These are phyloP conservation scores for Phytopythium ostracodes DNA, from an alignment of 352 stramenopile species.

Conservation along the genomic window DNA sequence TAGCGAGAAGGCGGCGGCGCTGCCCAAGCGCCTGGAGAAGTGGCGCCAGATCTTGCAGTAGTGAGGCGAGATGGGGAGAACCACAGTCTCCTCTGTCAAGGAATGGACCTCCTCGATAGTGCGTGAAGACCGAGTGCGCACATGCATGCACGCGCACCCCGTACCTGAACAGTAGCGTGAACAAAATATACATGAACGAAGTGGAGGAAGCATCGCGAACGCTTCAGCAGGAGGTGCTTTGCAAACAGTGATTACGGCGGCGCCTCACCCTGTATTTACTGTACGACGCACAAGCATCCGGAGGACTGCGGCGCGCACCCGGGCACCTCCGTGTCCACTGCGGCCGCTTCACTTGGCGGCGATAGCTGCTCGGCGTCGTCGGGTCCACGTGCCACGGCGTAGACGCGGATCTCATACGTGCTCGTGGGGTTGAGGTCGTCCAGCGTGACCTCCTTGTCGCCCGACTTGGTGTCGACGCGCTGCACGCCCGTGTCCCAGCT, in stretches of 20 bases:
- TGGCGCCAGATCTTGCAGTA: constrained; percentile 18
- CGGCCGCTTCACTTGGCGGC: constrained; percentile 60
- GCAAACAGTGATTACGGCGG: background rate
- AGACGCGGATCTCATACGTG: constrained; percentile 85
- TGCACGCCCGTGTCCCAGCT: constrained; percentile 31
- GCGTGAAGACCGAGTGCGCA: background rate
- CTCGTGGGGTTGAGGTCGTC: constrained; percentile 87
- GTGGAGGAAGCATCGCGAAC: background rate
- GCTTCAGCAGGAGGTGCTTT: no score
- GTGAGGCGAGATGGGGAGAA: background rate
- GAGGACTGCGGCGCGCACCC: constrained; percentile 67
- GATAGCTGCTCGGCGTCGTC: constrained; percentile 45
- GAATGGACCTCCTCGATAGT: background rate
- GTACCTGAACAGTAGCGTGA: background rate
- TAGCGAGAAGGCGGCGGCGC: background rate
- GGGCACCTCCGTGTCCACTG: constrained; percentile 85
- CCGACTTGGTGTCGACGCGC: constrained; percentile 34
- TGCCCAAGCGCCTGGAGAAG: constrained; percentile 9
- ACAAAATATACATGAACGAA: background rate
- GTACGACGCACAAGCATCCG: constrained; percentile 38
- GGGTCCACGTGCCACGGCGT: constrained; percentile 36
- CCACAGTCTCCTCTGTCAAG: no score
- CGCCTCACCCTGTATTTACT: constrained; percentile 24
- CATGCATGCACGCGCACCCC: background rate
- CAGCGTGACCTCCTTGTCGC: constrained; percentile 51